Evolutionary conservation across 139 green algal species (phyloP), one percentile per base, ranked within the genome.

Genomic region (Cymbomonas tetramitiformis): DNA sequence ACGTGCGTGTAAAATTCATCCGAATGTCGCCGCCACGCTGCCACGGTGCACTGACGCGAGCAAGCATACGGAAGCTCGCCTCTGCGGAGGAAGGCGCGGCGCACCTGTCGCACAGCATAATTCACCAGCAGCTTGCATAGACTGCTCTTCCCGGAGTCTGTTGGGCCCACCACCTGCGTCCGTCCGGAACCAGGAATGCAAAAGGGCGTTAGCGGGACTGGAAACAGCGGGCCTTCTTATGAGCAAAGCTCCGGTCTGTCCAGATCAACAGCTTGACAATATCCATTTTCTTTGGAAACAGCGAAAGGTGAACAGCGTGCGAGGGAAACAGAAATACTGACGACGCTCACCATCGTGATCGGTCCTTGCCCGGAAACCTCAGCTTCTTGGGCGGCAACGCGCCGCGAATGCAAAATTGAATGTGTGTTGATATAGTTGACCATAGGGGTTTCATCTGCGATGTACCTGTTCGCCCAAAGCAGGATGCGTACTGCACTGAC

Each of bases 91-190:
- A n/a, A n/a, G n/a, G n/a, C n/a, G n/a, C n/a, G n/a, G n/a, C 30
- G 38, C 12, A 10, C 34, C 12, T 32, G n/a, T 30, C 52, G 52
- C 28, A 41, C 34, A 38, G 55, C 55, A 62, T 89, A 96, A 61
- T 94, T 95, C 21, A 78, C 51, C 54, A 96, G 68, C 24, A 91
- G 81, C 15, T 67, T 73, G 57, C 63, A 80, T 36, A 96, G 46
- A 8, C 78, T 87, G 67, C 56, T 81, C 64, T 96, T 96, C 31
- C 81, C 85, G 3, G 74, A 69, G 76, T 95, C 86, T 10, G 76
- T 82, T 2, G 82, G 84, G 1, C 86, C 86, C 5, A 87, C 76
- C 29, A 94, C 52, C 43, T n/a, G n/a, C n/a, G n/a, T n/a, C n/a
- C n/a, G n/a, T n/a, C 78, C 40, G 4, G 77, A 58, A n/a, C 64